phyloP scores from a whole-genome alignment of 371 early-diverging fungal species.

The Smittium culicis region DNA sequence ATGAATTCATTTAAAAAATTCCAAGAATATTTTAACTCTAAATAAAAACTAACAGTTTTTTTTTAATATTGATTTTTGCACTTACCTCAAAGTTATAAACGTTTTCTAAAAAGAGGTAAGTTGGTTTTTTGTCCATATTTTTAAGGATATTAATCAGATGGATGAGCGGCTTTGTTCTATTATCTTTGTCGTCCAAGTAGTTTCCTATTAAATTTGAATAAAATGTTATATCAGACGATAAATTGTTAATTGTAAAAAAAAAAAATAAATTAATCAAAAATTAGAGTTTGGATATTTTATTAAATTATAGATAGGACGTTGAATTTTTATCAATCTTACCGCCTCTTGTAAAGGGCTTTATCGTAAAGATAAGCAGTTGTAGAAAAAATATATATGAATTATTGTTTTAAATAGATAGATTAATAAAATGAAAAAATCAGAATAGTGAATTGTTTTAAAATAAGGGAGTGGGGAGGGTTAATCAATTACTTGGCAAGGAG shows the following conservation, averaged over 20 bases:
- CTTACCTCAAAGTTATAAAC: constrained; percentile 53
- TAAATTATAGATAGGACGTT: too few relatives aligned
- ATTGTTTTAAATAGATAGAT: neutral
- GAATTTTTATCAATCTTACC: constrained; percentile 22
- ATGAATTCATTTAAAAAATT: too few relatives aligned
- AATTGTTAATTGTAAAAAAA: neutral
- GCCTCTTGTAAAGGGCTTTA: constrained; percentile 50
- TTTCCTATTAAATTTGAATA: constrained; percentile 18
- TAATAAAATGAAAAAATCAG: too few relatives aligned
- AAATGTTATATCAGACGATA: too few relatives aligned
- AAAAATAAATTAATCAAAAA: neutral
- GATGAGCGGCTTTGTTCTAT: constrained; percentile 47
- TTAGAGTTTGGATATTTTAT: too few relatives aligned
- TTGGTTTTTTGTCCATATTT: constrained; percentile 34
- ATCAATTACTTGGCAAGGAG: constrained; percentile 55
- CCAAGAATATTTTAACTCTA: too few relatives aligned
- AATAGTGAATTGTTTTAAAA: neutral
- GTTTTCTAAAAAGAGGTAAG: constrained; percentile 52
- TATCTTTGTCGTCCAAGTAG: constrained; percentile 45
- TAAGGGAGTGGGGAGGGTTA: constrained; percentile 4
- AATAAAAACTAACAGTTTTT: too few relatives aligned
- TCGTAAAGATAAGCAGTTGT: neutral
- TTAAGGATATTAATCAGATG: constrained; percentile 44
- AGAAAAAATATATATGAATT: neutral
- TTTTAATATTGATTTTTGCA: constrained; percentile 20